Evolutionary conservation across 2,329 filamentous ascomycete species (phyloP).

Genomic region (Fusarium odoratissimum): DNA sequence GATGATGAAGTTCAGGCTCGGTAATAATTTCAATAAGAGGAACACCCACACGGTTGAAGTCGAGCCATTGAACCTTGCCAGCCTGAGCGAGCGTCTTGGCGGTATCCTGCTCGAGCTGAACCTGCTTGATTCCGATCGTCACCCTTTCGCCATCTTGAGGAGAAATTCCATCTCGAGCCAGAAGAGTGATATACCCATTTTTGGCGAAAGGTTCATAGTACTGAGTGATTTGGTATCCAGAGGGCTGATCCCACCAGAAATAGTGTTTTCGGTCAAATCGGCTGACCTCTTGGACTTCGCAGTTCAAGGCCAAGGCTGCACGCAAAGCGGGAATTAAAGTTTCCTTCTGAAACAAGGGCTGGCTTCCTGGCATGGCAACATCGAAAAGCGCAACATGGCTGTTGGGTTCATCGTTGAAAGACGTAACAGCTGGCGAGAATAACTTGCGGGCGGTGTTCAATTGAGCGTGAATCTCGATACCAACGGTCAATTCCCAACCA

Average conservation of each 20-base stretch:
- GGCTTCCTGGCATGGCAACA: constrained; percentile 86
- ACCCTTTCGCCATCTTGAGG: constrained; percentile 77
- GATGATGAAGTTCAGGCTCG: constrained; percentile 86
- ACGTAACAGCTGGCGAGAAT: constrained; percentile 79
- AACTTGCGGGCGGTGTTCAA: constrained; percentile 90
- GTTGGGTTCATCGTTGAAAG: constrained; percentile 78
- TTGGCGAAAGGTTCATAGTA: constrained; percentile 82
- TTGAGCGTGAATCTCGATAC: constrained; percentile 97
- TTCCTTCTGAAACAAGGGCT: constrained; percentile 85
- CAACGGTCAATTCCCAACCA: constrained; percentile 93
- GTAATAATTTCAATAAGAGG: constrained; percentile 97
- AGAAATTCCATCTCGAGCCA: constrained; percentile 81
- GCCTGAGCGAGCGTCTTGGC: constrained; percentile 90
- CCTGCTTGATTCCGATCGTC: constrained; percentile 85
- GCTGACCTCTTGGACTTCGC: constrained; percentile 79
- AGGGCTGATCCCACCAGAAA: constrained; percentile 98
- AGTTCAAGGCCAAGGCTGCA: constrained; percentile 86
- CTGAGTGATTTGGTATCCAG: constrained; percentile 97
- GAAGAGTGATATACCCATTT: constrained; percentile 78
- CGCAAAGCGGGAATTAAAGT: constrained; percentile 90
- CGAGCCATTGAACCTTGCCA: constrained; percentile 79
- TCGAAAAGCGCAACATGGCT: constrained; percentile 92
- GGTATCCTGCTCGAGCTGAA: constrained; percentile 98
- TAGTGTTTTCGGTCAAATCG: constrained; percentile 98
- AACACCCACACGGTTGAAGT: constrained; percentile 93